Base-by-base conservation (phyloP, 345 rosid genomes). In the Noccaea bulbosa region DNA sequence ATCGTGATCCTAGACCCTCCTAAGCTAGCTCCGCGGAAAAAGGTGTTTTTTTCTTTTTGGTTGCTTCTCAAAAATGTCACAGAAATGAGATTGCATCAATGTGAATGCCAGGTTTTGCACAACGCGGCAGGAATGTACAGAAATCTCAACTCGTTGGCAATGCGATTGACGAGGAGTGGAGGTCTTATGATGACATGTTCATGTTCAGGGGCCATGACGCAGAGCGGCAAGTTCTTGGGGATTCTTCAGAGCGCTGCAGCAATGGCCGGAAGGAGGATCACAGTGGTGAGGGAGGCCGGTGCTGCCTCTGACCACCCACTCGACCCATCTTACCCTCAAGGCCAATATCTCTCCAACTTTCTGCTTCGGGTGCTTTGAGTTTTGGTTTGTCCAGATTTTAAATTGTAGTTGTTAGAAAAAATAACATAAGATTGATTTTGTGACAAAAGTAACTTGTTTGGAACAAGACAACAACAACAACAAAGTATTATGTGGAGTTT, bases 161-260 rank as follows among this genome's bases (percentile, higher is more conserved):
- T 91, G 96, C 80, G 81, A 75, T 58, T 93, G 71, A 86, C 91
- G 4, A 85, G 75, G 76, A 84, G 76, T 72, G 97, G 93, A 3
- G 95, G 98, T 54, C 87, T 93, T 73, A 83, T 89, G 69, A 91
- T 93, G 96, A 91, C 96, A 17, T 93, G 96, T 50, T 91, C 97
- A 11, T 91, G 96, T 80, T 93, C 97, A 3, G 97, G 98, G 73
- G 96, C 97, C 4, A 85, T 89, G 90, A 89, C 98, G 8, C 93
- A 85, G 74, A 93, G 98, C 38, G 92, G 98, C 15, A 81, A 48
- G 65, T 83, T 90, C 84, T 51, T 87, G 77, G 83, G 80, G 8
- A 71, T 82, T 71, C 96, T 87, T 37, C 88, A 93, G 88, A 87
- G 85, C 20, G 97, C 97, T 58, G 89, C 97, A 66, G 62, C 85